These are phyloP conservation scores for Chaetomiaceae sp. DNA, from an alignment of 2,329 filamentous ascomycete species.

Conservation along the genomic window DNA sequence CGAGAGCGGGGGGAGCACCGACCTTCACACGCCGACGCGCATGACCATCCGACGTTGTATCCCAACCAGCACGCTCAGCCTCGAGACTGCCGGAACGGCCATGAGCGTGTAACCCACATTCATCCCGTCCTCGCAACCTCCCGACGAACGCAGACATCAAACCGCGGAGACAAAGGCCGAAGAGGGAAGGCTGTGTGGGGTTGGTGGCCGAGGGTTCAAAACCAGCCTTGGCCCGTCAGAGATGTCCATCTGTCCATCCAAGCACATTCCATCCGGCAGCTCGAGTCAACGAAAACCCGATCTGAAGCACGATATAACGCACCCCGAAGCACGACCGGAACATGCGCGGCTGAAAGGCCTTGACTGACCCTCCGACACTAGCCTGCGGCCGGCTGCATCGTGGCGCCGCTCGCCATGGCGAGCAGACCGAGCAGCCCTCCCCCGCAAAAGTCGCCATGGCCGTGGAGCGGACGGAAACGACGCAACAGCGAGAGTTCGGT, in stretches of 20 bases:
- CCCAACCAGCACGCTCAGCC: not conserved
- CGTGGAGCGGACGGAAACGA: slow-evolving; percentile 14
- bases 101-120: slow-evolving; percentile 10
- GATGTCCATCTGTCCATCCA: not conserved
- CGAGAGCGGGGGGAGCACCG: not conserved
- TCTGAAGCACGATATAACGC: not conserved
- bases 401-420: slow-evolving; percentile 1
- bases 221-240: slow-evolving; percentile 3
- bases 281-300: not conserved
- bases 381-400: slow-evolving; percentile 2
- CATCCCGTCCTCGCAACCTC: not conserved
- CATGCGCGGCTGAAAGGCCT: slow-evolving; percentile 7
- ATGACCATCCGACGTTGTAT: slow-evolving; percentile 4
- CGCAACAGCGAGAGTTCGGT: slow-evolving; percentile 21
- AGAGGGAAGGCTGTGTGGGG: not conserved
- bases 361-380: not conserved
- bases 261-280: not conserved
- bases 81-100: not conserved
- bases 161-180: not conserved
- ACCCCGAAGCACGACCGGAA: not conserved
- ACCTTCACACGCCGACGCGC: not conserved
- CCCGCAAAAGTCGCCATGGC: slow-evolving; percentile 13
- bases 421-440: not conserved
- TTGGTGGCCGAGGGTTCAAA: not conserved
- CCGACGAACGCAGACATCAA: not conserved